Conservation (phyloP, 495 filamentous ascomycete genomes). For the Gamarada debralockiae region DNA sequence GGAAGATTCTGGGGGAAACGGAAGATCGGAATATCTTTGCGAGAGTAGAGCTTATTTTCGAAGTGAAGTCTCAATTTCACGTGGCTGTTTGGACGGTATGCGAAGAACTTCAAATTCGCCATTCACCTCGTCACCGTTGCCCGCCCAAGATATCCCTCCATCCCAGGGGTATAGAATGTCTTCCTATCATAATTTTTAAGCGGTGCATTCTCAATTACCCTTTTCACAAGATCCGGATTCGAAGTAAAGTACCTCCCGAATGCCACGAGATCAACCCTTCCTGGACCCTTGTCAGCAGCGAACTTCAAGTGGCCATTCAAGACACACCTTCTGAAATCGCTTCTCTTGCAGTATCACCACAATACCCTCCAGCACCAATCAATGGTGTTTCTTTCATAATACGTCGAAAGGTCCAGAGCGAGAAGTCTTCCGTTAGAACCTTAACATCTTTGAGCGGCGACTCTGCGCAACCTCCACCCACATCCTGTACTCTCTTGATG, state of each 20-base stretch:
- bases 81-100: no score
- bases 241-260: constrained; percentile 4
- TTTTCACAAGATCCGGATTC: constrained; percentile 1
- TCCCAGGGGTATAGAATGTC: constrained; percentile 4
- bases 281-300: no score
- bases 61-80: no score
- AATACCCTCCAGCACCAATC: constrained; percentile 1
- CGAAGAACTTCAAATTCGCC: no score
- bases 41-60: no score
- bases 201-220: not conserved
- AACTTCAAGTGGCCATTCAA: no score
- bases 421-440: not conserved
- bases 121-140: no score
- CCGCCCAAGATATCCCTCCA: not conserved
- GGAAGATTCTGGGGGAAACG: no score
- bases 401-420: not conserved
- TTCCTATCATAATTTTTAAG: constrained; percentile 1
- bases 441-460: no score
- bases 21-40: no score
- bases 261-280: not conserved
- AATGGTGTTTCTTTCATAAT: not conserved
- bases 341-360: not conserved
- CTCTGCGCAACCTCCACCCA: no score
- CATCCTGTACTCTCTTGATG: not conserved
- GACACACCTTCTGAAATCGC: not conserved